Percentiles rank a stretch among this genome's conserved stretches.
Conservation (phyloP, 2,329 filamentous ascomycete species). For the Amauroascus verrucosus region DNA sequence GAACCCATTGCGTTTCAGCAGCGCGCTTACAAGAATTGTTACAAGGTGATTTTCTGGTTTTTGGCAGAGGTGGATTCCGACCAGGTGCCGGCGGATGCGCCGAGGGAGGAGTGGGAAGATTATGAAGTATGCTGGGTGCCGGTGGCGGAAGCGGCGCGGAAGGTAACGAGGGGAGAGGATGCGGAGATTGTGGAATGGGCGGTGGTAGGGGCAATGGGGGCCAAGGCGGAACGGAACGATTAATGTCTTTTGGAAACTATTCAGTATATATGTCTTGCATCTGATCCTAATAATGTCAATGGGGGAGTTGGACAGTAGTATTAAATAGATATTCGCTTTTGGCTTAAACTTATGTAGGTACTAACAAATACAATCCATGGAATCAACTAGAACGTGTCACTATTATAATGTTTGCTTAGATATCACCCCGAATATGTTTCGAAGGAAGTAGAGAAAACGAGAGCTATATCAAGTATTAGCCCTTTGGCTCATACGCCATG, state of each 20-base stretch:
- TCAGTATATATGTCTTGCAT: no score
- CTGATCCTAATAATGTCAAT: no score
- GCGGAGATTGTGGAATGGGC: slow-evolving; percentile 4
- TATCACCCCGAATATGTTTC: no score
- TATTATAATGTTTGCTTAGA: no score
- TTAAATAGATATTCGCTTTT: no score
- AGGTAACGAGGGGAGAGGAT: slow-evolving; percentile 6
- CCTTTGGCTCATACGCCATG: neutral
- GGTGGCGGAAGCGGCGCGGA: slow-evolving; percentile 2
- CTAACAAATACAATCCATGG: no score
- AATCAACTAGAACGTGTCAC: no score
- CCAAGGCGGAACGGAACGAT: neutral
- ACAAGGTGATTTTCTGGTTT: slow-evolving; percentile 17
- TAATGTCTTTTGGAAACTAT: no score
- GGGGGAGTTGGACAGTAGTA: no score
- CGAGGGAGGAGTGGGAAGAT: slow-evolving; percentile 2
- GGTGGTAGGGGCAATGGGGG: neutral
- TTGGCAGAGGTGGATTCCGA: slow-evolving; percentile 12
- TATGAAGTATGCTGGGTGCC: slow-evolving; percentile 6
- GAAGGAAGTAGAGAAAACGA: no score
- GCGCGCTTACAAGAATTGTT: neutral
- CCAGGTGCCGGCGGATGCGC: neutral
- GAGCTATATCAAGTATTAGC: no score
- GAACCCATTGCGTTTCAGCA: slow-evolving; percentile 9
- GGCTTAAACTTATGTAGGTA: no score